Conservation (phyloP, 2,329 filamentous ascomycete species). For the Fusarium tuaranense region DNA sequence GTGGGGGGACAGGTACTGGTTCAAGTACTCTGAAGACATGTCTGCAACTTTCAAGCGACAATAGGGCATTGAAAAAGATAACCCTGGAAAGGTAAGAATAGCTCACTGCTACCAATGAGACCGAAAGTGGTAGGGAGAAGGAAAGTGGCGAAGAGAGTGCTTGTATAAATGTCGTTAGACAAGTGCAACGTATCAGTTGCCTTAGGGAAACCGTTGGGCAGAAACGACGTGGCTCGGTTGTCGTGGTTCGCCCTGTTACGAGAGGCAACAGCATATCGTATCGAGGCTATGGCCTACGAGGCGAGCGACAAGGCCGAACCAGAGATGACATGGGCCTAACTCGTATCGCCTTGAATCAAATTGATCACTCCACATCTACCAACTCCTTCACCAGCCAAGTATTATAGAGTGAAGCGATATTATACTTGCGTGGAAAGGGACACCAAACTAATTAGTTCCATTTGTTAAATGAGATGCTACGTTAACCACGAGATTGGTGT, state of each 20-base stretch:
- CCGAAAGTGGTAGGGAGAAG: neutral
- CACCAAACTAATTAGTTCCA: neutral
- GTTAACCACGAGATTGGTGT: neutral
- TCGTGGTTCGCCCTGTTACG: neutral
- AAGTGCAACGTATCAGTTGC: neutral
- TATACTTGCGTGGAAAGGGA: neutral
- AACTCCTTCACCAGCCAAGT: neutral
- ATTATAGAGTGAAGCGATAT: neutral
- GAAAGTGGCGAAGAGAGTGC: neutral
- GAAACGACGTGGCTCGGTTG: neutral
- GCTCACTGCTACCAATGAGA: neutral
- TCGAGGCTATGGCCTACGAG: neutral
- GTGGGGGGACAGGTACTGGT: neutral
- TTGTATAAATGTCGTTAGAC: neutral
- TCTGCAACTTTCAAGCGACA: neutral
- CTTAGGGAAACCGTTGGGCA: neutral
- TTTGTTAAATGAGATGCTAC: neutral
- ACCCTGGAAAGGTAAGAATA: neutral
- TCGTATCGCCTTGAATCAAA: neutral
- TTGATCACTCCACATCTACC: neutral
- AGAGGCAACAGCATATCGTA: neutral
- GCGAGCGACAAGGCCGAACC: neutral
- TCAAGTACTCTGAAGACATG: neutral
- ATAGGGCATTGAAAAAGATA: neutral
- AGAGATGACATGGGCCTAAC: neutral